phyloP scores from a whole-genome alignment of 345 rosid genomes.

The Lepidium didymum region DNA sequence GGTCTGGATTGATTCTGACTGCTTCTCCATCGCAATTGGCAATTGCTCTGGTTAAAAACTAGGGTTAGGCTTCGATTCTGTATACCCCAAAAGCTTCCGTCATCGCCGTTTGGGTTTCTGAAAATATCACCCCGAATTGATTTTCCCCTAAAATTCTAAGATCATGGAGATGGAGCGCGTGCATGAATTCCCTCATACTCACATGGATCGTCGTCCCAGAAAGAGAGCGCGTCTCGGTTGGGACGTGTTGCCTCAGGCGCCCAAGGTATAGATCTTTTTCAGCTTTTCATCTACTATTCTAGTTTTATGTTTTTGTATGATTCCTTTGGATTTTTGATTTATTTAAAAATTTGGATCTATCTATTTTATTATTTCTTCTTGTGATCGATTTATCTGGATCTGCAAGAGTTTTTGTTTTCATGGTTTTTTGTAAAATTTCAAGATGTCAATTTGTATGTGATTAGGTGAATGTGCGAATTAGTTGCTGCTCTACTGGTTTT shows the following conservation, averaged over 20 bases:
- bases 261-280: conserved; percentile 43
- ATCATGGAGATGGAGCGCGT: conserved; percentile 90
- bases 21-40: conserved; percentile 14
- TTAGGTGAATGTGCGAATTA: background rate
- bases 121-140: background rate
- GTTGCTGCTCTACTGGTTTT: background rate
- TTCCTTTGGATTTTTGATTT: background rate
- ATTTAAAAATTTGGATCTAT: conserved; percentile 5
- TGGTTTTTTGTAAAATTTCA: background rate
- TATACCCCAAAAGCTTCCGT: background rate
- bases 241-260: conserved; percentile 61
- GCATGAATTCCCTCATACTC: conserved; percentile 56
- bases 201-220: conserved; percentile 76
- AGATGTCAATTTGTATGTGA: background rate
- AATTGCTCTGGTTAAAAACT: conserved; percentile 30
- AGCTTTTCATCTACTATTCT: background rate
- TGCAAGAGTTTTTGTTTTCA: background rate
- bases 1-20: conserved; percentile 25
- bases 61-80: conserved; percentile 37
- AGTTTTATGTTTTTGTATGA: background rate
- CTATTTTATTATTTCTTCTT: background rate
- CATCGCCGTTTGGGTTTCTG: conserved; percentile 18
- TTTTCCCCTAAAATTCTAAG: background rate
- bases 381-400: conserved; percentile 6
- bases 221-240: conserved; percentile 89